phyloP scores from a whole-genome alignment of 805 yeast genomes.

The Myxozyma nipponensis region DNA sequence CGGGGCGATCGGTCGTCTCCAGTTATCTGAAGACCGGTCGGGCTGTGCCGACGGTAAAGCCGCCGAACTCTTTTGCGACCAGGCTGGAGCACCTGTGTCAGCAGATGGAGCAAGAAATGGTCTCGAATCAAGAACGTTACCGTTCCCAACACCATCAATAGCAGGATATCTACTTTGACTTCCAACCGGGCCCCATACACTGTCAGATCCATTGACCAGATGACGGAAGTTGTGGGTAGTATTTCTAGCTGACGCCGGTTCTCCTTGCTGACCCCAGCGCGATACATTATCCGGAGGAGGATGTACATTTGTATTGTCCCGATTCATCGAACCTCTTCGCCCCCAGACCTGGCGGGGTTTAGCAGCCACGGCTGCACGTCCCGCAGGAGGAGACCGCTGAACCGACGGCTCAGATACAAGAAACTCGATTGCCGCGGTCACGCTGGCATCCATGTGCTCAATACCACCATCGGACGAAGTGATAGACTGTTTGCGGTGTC shows the following conservation, averaged over 20 bases:
- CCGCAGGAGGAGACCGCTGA: slow-evolving; percentile 20
- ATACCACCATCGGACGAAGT: slow-evolving; percentile 16
- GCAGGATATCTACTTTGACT: slow-evolving; percentile 19
- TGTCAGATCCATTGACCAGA: slow-evolving; percentile 14
- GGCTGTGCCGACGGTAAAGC: slow-evolving; percentile 1
- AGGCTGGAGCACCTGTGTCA: neutral
- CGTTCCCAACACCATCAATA: slow-evolving; percentile 18
- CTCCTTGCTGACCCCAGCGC: neutral
- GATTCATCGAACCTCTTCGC: neutral
- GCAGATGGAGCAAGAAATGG: slow-evolving; percentile 5
- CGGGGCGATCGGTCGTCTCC: slow-evolving; percentile 20
- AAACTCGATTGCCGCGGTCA: slow-evolving; percentile 25
- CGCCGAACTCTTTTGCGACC: neutral
- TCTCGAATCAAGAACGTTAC: slow-evolving; percentile 9
- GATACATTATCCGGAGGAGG: neutral
- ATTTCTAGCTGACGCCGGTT: neutral
- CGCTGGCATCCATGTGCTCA: slow-evolving; percentile 22
- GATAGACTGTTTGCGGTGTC: slow-evolving; percentile 14
- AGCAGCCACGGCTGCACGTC: slow-evolving; percentile 11
- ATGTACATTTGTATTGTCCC: neutral
- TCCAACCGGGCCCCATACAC: slow-evolving; percentile 29
- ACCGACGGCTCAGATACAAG: slow-evolving; percentile 20
- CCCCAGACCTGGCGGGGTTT: neutral
- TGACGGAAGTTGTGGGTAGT: slow-evolving; percentile 10
- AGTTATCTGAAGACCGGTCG: slow-evolving; percentile 22